These are phyloP conservation scores for Colletotrichum orbiculare DNA, from an alignment of 2,329 filamentous ascomycete genomes.

Conservation along the genomic window DNA sequence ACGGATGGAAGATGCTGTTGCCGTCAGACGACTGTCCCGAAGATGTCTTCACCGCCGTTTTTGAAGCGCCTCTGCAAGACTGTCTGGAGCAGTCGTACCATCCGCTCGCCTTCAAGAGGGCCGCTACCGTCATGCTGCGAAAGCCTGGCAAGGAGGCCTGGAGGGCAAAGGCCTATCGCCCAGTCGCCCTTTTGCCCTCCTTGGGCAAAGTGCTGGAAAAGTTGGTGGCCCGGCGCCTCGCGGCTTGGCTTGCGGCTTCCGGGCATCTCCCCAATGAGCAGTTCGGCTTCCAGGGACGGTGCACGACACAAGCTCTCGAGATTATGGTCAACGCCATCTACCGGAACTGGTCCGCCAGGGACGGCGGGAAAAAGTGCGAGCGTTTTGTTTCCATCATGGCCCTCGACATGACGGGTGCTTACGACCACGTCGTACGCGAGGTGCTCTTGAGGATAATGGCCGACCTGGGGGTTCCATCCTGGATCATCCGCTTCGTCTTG, in stretches of 20 bases:
- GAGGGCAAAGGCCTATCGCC: not conserved
- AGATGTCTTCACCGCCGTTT: not conserved
- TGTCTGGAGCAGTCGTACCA: slow-evolving; percentile 3
- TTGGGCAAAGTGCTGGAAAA: not conserved
- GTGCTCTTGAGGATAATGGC: not conserved
- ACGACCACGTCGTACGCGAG: not conserved
- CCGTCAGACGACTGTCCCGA: not conserved
- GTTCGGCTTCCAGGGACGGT: not conserved
- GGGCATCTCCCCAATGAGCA: not conserved
- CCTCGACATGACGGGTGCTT: slow-evolving; percentile 11
- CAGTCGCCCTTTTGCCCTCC: not conserved
- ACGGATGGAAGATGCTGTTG: not conserved
- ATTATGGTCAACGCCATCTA: not conserved
- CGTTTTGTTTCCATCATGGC: not conserved
- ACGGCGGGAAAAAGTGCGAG: not conserved
- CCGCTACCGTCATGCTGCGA: slow-evolving; percentile 1
- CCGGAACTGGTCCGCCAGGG: slow-evolving; percentile 1
- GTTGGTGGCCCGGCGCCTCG: not conserved
- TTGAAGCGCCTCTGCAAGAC: not conserved
- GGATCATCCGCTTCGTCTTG: slow-evolving; percentile 2
- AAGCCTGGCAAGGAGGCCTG: not conserved
- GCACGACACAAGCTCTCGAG: slow-evolving; percentile 3
- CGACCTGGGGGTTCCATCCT: not conserved
- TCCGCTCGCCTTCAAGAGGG: not conserved
- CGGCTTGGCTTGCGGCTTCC: not conserved